Evolutionary conservation across 306 rosid species (phyloP), one percentile per base, ranked within the genome.

Genomic region (Erythrophleum fordii): DNA sequence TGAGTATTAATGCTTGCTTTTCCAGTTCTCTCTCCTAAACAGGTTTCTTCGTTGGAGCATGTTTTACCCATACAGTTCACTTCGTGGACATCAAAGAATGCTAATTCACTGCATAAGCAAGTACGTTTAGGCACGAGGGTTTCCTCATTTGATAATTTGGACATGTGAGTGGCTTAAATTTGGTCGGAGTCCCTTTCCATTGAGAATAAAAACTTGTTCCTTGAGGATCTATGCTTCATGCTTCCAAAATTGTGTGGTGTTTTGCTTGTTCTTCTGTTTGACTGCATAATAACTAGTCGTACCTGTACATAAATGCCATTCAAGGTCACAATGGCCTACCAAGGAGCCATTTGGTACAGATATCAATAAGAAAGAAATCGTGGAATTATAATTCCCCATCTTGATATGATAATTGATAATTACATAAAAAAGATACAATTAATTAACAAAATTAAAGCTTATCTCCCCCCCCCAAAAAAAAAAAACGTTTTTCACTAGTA

Each of bases 1-100:
- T 56, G 61, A 80, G 51, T 72, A 77, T 85, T 84, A 80, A 69
- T 83, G 73, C 89, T 39, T 81, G 75, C 77, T 53, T 85, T 86
- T 77, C 88, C 98, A 92, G 97, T 92, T 88, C 90, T 91, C 85
- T 87, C 94, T 23, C 97, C 94, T n/a, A n/a, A 87, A 85, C 92
- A 91, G 90, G 97, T 94, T 77, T 92, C 97, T 77, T 80, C 81
- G 64, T 78, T 73, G 89, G 98, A 94, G 87, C 91, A 88, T 82
- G 81, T 94, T 83, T 86, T 92, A 79, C 97, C 97, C 17, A 2
- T 80, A 59, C 80, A 86, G 88, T 69, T 82, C 75, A 81, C 78
- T 72, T 73, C 84, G 16, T 81, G 83, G 94, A 85, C 85, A 79
- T 88, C 89, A 85, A 91, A 84, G 87, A 72, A 70, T 37, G 64